These are phyloP conservation scores for Fagopyrum homotropicum DNA, from an alignment of 148 eudicot genomes.

Conservation along the genomic window DNA sequence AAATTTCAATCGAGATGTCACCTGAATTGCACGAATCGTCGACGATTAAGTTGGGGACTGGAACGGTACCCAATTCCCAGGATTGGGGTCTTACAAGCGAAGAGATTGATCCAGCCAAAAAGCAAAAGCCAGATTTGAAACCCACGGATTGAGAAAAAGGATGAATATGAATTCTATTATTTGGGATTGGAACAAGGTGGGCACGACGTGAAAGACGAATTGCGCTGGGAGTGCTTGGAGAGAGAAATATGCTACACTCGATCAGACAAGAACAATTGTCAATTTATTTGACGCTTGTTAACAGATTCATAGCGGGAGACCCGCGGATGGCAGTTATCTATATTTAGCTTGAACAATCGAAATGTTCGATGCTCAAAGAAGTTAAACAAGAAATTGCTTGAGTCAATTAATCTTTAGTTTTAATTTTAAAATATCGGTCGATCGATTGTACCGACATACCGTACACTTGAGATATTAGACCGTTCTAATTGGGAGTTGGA, in stretches of 20 bases:
- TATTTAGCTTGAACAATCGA: too few species aligned
- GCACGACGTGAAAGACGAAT: not conserved
- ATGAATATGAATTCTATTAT: not conserved
- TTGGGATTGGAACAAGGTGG: not conserved
- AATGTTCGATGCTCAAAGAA: too few species aligned
- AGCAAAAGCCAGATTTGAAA: not conserved
- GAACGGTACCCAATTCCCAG: not conserved
- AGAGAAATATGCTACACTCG: not conserved
- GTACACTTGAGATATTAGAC: too few species aligned
- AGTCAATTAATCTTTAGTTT: too few species aligned
- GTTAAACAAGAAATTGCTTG: too few species aligned
- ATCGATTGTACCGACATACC: too few species aligned
- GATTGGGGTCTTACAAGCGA: not conserved
- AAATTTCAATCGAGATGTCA: not conserved
- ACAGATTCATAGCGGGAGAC: not conserved
- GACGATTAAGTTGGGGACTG: not conserved
- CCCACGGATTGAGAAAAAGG: not conserved
- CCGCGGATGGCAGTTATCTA: not conserved
- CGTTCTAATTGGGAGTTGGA: too few species aligned
- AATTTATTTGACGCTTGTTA: not conserved
- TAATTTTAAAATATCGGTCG: too few species aligned
- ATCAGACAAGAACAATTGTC: not conserved
- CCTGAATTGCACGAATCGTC: not conserved
- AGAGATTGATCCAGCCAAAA: not conserved
- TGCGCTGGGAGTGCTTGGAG: not conserved